Evolutionary conservation across 371 early-diverging fungal species (phyloP).

Genomic region (Rhizomucor miehei): DNA sequence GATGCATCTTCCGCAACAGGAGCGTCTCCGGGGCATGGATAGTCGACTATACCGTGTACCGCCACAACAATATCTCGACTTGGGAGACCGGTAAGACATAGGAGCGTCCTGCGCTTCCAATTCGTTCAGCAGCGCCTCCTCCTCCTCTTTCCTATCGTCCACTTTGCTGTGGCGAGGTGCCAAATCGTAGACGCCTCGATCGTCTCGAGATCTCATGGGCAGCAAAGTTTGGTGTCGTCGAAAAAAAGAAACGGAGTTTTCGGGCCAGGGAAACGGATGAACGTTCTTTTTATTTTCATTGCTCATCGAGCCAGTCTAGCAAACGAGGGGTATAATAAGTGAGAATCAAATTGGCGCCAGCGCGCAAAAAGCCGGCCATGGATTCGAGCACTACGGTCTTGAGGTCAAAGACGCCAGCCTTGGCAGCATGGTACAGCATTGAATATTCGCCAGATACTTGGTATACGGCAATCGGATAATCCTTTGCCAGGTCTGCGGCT

Average conservation of each 20-base stretch:
- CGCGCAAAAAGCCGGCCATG: slow-evolving; percentile 80
- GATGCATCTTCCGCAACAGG: slow-evolving; percentile 1
- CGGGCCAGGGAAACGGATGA: not conserved
- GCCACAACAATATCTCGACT: not conserved
- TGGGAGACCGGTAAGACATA: no score
- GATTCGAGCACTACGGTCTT: slow-evolving; percentile 83
- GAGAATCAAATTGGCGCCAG: slow-evolving; percentile 89
- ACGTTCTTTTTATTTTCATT: not conserved
- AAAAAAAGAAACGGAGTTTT: not conserved
- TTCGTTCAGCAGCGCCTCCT: no score
- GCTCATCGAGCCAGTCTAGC: slow-evolving; percentile 82
- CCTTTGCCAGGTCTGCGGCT: slow-evolving; percentile 67
- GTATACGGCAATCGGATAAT: slow-evolving; percentile 83
- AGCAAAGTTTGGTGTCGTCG: not conserved
- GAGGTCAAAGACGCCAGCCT: slow-evolving; percentile 85
- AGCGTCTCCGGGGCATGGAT: not conserved
- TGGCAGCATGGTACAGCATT: slow-evolving; percentile 88
- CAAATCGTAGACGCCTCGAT: no score
- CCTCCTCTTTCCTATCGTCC: no score
- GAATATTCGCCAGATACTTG: slow-evolving; percentile 96
- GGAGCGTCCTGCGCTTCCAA: no score
- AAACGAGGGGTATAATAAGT: slow-evolving; percentile 94
- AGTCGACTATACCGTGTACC: not conserved
- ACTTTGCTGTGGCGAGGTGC: no score
- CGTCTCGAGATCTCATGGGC: not conserved